Evolutionary conservation across 2,329 filamentous ascomycete genomes (phyloP).

Genomic region (Cordyceps militaris): DNA sequence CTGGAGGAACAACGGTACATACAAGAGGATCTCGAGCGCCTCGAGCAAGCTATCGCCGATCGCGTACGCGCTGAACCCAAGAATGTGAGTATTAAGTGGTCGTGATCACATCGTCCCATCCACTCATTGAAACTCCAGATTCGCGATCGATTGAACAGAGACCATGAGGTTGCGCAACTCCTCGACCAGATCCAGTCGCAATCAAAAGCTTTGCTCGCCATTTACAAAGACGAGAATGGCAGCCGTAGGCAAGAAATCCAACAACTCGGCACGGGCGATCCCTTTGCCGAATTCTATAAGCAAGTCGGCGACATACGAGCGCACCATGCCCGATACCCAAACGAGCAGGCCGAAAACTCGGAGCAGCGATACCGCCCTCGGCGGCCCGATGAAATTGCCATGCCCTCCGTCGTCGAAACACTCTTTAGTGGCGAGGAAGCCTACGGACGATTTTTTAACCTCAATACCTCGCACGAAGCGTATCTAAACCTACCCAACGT

Average conservation of each 20-base stretch:
- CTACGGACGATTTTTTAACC: constrained; percentile 86
- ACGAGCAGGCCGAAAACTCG: constrained; percentile 90
- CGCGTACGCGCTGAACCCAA: constrained; percentile 82
- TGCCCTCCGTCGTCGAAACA: constrained; percentile 67
- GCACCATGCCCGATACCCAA: constrained; percentile 85
- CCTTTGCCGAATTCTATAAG: constrained; percentile 86
- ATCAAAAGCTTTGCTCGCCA: constrained; percentile 68
- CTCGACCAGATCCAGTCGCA: constrained; percentile 82
- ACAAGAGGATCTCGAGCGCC: constrained; percentile 91
- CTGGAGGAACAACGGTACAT: constrained; percentile 90
- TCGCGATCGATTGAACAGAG: constrained; percentile 78
- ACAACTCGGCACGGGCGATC: constrained; percentile 73
- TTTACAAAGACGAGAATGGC: constrained; percentile 76
- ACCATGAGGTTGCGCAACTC: constrained; percentile 86
- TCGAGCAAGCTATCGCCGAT: constrained; percentile 90
- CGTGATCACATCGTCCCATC: constrained; percentile 17
- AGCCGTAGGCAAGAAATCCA: constrained; percentile 73
- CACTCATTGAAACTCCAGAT: constrained; percentile 47
- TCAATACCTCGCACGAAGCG: constrained; percentile 75
- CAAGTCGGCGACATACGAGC: constrained; percentile 74
- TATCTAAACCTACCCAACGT: constrained; percentile 85
- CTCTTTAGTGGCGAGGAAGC: constrained; percentile 96
- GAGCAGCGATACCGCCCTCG: constrained; percentile 81
- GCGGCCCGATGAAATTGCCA: constrained; percentile 56
- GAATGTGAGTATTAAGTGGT: constrained; percentile 52